These are phyloP conservation scores for Coprinopsis cinerea DNA, from an alignment of 768 basidiomycete genomes.

Conservation along the genomic window DNA sequence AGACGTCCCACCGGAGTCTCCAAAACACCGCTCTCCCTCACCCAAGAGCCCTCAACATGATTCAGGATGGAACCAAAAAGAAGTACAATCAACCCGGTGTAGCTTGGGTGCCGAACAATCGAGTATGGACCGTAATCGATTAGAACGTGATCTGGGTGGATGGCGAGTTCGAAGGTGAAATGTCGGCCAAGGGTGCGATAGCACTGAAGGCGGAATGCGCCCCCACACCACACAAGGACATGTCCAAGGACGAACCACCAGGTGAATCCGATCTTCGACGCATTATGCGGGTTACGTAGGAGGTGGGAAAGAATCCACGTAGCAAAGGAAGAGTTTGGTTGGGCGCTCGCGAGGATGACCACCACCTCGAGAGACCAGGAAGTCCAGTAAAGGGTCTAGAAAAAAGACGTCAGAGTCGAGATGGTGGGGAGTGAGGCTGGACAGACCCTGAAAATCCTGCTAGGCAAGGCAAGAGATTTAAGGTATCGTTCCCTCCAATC, in stretches of 20 bases:
- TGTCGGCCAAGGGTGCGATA: conserved; percentile 29
- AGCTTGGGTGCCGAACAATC: conserved; percentile 34
- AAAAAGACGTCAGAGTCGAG: not conserved
- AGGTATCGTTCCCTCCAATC: conserved; percentile 30
- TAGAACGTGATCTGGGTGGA: conserved; percentile 28
- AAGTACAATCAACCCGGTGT: conserved; percentile 27
- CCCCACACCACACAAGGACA: conserved; percentile 24
- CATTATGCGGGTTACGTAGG: conserved; percentile 14
- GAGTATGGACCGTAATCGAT: conserved; percentile 31
- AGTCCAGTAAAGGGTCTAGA: conserved; percentile 24
- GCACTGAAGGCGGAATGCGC: conserved; percentile 26
- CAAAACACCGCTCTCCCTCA: conserved; percentile 26
- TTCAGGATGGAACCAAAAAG: conserved; percentile 21
- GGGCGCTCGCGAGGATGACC: conserved; percentile 21
- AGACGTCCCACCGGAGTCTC: conserved; percentile 17
- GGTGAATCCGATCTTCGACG: conserved; percentile 18
- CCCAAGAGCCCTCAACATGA: conserved; percentile 27
- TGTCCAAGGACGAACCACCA: conserved; percentile 26
- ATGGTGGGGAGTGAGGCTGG: not conserved
- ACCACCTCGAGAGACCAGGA: conserved; percentile 22
- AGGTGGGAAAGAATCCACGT: conserved; percentile 13
- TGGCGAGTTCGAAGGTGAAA: conserved; percentile 34
- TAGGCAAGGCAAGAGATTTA: conserved; percentile 22
- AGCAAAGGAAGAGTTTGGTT: conserved; percentile 15
- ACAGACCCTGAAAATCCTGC: conserved; percentile 23